Conservation (phyloP, 352 stramenopile genomes). For the Globisporangium echinulatum region DNA sequence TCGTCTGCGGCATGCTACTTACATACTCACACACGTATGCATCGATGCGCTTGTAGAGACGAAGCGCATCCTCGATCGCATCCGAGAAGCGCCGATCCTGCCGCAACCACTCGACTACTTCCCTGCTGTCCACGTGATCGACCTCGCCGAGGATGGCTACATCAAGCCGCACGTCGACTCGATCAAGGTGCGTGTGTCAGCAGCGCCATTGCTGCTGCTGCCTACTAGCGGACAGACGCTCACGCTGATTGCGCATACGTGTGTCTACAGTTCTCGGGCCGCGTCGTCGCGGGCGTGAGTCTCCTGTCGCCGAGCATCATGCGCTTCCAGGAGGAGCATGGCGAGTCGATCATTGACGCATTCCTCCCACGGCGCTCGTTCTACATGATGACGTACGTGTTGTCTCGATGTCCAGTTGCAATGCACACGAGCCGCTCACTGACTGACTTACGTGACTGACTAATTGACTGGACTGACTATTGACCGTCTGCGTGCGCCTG, state of each 20-base stretch:
- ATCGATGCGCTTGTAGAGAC: slow-evolving; percentile 30
- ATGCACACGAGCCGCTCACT: too few species aligned
- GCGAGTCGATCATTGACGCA: slow-evolving; percentile 59
- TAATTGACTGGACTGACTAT: neutral
- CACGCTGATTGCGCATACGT: neutral
- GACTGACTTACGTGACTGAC: neutral
- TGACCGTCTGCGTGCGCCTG: neutral
- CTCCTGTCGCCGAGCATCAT: slow-evolving; percentile 79
- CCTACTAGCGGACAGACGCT: too few species aligned
- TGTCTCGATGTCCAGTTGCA: neutral
- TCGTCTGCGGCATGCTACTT: neutral
- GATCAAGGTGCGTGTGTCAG: slow-evolving; percentile 44
- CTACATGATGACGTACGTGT: slow-evolving; percentile 82
- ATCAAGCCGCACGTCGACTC: slow-evolving; percentile 85
- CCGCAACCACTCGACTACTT: slow-evolving; percentile 63
- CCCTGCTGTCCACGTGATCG: slow-evolving; percentile 75
- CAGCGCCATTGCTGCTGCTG: neutral
- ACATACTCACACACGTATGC: neutral
- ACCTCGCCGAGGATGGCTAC: slow-evolving; percentile 74
- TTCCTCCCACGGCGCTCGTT: slow-evolving; percentile 68
- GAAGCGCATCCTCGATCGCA: slow-evolving; percentile 47
- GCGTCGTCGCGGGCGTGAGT: slow-evolving; percentile 69
- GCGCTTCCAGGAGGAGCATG: slow-evolving; percentile 78
- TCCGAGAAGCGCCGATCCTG: slow-evolving; percentile 53
- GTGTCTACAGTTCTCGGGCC: slow-evolving; percentile 57